Base-by-base conservation (phyloP, 306 rosid genomes). In the Prinsepia uniflora region DNA sequence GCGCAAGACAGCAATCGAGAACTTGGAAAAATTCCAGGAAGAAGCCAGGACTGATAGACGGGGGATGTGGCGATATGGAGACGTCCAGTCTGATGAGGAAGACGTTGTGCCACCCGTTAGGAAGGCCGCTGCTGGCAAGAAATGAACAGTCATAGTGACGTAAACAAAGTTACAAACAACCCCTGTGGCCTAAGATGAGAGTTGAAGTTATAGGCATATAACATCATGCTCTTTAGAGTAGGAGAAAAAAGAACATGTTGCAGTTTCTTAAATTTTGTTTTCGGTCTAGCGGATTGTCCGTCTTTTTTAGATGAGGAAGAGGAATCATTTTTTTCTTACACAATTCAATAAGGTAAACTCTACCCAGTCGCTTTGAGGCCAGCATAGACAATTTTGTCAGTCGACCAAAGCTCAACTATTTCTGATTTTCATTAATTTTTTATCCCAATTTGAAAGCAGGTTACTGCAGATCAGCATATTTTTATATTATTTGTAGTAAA, bases 51-150 rank as follows among this genome's bases (percentile, higher is more conserved):
- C 86, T 3, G 78, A 65, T 53, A 78, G 99, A 75, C 87, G 82
- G 10, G 92, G 97, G 42, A 94, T 89, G 68, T 94, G 99, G 99
- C 92, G 86, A 81, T 91, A 94, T 36, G 99, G 99, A 59, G 95
- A 94, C 59, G 78, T 86, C 68, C 85, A 89, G 80, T 91, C 99
- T 0, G 99, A 94, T 46, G 99, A 94, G 0, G 99, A 94, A 70
- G 99, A 94, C 60, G 55, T 67, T 6, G 85, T 62, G 45, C 96
- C 89, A 77, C 91, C 90, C 7, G 80, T 73, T 19, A 86, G 89
- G 71, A 94, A 94, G 85, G 84, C 86, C 3, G 83, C 88, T 5
- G 86, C 68, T 48, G 95, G 92, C 63, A 85, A 89, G 62, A 86
- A 71, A 76, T 91, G 77, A 91, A 77, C 77, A 45, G 61, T n/a